phyloP scores from a whole-genome alignment of 169 alveolate genomes.

The Cryptosporidium baileyi region DNA sequence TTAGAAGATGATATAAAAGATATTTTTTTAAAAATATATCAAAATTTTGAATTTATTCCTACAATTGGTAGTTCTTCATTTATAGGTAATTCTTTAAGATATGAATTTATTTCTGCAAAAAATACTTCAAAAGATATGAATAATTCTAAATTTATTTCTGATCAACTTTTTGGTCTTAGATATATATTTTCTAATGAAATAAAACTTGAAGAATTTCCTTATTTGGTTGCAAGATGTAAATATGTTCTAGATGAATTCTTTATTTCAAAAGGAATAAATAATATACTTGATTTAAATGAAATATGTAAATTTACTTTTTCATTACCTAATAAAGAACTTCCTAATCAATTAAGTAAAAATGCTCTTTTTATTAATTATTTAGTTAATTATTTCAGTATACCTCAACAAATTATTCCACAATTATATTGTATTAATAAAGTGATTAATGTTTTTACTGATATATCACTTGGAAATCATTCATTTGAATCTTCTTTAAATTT shows the following conservation, averaged over 20 bases:
- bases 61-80: slow-evolving; percentile 46
- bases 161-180: slow-evolving; percentile 26
- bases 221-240: slow-evolving; percentile 9
- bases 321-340: background rate
- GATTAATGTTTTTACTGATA: background rate
- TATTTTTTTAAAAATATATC: slow-evolving; percentile 10
- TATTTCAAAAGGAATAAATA: background rate
- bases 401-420: slow-evolving; percentile 6
- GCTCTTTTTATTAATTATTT: slow-evolving; percentile 25
- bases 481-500: slow-evolving; percentile 36
- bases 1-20: background rate
- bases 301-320: slow-evolving; percentile 31
- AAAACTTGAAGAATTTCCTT: background rate
- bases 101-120: slow-evolving; percentile 12
- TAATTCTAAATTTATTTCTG: slow-evolving; percentile 1
- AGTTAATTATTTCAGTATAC: slow-evolving; percentile 42
- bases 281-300: background rate
- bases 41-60: background rate
- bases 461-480: slow-evolving; percentile 4
- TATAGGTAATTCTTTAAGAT: slow-evolving; percentile 22
- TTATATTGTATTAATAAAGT: slow-evolving; percentile 12
- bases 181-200: background rate
- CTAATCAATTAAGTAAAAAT: background rate
- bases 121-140: slow-evolving; percentile 19
- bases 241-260: background rate